phyloP scores from a whole-genome alignment of 768 basidiomycete genomes.

The Multifurca ochricompacta region DNA sequence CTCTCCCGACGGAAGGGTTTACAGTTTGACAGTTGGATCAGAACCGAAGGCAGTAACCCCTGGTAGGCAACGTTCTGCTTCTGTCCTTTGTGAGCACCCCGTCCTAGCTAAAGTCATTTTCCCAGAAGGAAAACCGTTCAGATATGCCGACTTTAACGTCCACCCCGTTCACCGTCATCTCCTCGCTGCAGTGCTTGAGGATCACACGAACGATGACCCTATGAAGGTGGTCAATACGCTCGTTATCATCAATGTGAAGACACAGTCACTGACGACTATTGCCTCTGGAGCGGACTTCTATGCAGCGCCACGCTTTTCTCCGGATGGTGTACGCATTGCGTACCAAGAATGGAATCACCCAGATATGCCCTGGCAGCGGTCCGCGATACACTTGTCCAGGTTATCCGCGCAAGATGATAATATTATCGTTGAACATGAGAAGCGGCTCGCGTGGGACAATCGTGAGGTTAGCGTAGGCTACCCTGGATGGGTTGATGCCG shows the following conservation, averaged over 20 bases:
- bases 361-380: constrained; percentile 67
- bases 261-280: constrained; percentile 39
- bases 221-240: constrained; percentile 49
- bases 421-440: neutral
- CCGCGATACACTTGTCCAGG: constrained; percentile 46
- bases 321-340: constrained; percentile 47
- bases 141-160: constrained; percentile 57
- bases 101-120: neutral
- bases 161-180: constrained; percentile 48
- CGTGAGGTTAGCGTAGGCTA: constrained; percentile 3
- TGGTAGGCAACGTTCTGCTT: constrained; percentile 35
- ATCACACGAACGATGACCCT: constrained; percentile 52
- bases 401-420: constrained; percentile 27
- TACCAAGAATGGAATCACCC: constrained; percentile 68
- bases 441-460: neutral
- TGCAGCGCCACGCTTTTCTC: constrained; percentile 48
- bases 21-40: constrained; percentile 29
- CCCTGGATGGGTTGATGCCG: constrained; percentile 5
- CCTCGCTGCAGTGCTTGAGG: constrained; percentile 58
- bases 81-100: neutral
- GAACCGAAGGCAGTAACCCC: constrained; percentile 48
- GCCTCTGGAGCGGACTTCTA: constrained; percentile 67
- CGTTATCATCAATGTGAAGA: constrained; percentile 43
- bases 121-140: constrained; percentile 36
- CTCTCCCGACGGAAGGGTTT: constrained; percentile 45